phyloP scores from a whole-genome alignment of 192 early-diverging fungal species.

The Podila verticillata region DNA sequence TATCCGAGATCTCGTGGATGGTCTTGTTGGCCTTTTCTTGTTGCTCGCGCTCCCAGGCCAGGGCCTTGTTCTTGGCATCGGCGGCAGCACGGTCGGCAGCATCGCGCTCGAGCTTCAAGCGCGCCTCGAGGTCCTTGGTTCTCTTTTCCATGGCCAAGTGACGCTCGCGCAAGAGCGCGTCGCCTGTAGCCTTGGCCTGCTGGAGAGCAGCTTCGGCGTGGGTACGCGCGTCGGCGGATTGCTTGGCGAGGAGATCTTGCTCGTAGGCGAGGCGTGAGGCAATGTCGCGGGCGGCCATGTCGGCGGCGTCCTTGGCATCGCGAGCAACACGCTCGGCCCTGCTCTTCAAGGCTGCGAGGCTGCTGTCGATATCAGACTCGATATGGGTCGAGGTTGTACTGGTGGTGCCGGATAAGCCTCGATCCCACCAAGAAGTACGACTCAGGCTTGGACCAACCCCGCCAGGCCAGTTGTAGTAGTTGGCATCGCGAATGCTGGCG shows the following conservation, averaged over 20 bases:
- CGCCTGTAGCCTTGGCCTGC: background rate
- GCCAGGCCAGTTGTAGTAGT: constrained; percentile 12
- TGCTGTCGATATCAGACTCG: background rate
- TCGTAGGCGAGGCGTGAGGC: constrained; percentile 10
- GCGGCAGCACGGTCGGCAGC: constrained; percentile 9
- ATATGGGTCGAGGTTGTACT: too few species aligned
- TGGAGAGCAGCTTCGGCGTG: constrained; percentile 16
- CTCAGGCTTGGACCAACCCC: background rate
- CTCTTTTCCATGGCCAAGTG: constrained; percentile 11
- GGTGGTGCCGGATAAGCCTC: too few species aligned
- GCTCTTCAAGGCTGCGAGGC: background rate
- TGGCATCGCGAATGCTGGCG: constrained; percentile 13
- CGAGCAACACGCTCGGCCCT: constrained; percentile 1
- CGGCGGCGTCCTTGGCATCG: constrained; percentile 12
- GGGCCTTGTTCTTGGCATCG: constrained; percentile 8
- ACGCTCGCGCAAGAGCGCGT: constrained; percentile 10
- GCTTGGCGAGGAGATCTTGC: constrained; percentile 14
- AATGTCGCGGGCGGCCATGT: constrained; percentile 8
- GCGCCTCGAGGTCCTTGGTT: constrained; percentile 9
- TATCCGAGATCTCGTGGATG: constrained; percentile 4
- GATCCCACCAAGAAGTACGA: constrained; percentile 24
- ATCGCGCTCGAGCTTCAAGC: constrained; percentile 6
- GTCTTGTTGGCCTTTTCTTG: constrained; percentile 5
- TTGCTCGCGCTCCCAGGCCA: constrained; percentile 18
- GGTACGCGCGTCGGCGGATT: constrained; percentile 4